A percentile compares a stretch with the other conserved stretches of the same genome.
Evolutionary conservation across 169 alveolate genomes (phyloP).

Genomic region (Miamiensis avidus): DNA sequence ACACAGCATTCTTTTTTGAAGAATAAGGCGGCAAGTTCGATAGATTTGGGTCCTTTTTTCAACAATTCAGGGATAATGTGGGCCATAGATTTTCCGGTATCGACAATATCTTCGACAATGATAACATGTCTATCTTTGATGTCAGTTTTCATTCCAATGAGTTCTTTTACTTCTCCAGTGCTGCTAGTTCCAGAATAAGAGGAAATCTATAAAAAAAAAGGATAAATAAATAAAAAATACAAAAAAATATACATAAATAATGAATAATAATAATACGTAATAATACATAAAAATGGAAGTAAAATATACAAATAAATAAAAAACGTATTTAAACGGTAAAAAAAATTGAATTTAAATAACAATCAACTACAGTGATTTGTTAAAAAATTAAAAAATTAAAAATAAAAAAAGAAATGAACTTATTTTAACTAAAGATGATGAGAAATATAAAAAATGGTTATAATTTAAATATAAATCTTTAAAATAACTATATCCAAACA

Average conservation of each 20-base stretch:
- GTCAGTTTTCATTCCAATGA: slow-evolving; percentile 32
- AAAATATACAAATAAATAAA: too few relatives aligned
- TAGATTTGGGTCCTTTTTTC: slow-evolving; percentile 23
- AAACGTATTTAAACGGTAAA: too few relatives aligned
- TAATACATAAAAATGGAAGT: too few relatives aligned
- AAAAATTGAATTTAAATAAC: too few relatives aligned
- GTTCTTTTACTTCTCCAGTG: slow-evolving; percentile 33
- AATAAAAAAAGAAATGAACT: background rate
- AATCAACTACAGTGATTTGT: too few relatives aligned
- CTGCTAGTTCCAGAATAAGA: slow-evolving; percentile 32
- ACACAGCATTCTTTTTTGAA: slow-evolving; percentile 26
- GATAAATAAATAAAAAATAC: too few relatives aligned
- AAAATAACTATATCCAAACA: too few relatives aligned
- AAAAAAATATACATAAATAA: too few relatives aligned
- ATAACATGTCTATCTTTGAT: slow-evolving; percentile 34
- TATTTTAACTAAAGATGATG: too few relatives aligned
- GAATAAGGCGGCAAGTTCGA: slow-evolving; percentile 33
- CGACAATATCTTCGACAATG: slow-evolving; percentile 48
- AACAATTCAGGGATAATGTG: slow-evolving; percentile 16
- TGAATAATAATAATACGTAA: background rate
- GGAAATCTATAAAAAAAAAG: slow-evolving; percentile 12
- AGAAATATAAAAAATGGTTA: too few relatives aligned
- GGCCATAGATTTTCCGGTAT: slow-evolving; percentile 38
- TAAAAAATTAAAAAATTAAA: too few relatives aligned
- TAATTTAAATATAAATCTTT: too few relatives aligned